Base-by-base conservation (phyloP, 768 basidiomycete genomes). In the Lactifluus subvellereus region DNA sequence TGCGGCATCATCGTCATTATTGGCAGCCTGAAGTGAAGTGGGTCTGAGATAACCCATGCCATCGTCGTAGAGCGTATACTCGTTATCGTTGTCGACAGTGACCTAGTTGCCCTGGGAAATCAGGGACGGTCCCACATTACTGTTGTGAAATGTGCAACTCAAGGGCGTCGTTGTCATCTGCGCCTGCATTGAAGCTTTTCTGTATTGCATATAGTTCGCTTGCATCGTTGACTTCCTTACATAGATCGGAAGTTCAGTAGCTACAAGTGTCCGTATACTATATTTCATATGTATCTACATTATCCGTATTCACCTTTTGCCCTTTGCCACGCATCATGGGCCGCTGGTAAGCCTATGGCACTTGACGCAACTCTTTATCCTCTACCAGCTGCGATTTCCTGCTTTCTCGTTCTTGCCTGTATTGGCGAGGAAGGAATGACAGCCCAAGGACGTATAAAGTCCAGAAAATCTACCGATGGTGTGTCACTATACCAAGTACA, bases 221-320 rank as follows among this genome's bases (percentile, higher is more conserved):
- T 55, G 40, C 48, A 18, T 48, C 58, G 27, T 60, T 33, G 38
- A 51, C 58, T 50, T 55, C 54, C 53, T 13, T 30, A 16, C 18
- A 18, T 64, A 64, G 62, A 60, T 37, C 11, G 48, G 58, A 64
- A 20, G 37, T 16, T 54, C 30, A 27, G 20, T 38, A 48, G 30
- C 56, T 38, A 33, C 51, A 48, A 20, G 48, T 9, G 30, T 40
- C 38, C 40, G 53, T 60, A 59, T 30, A 43, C 47, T 33, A 40
- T 42, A 51, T 37, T 59, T 37, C 16, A 30, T 9, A 22, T 64
- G 53, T 60, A 64, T 50, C 40, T 64, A 63, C 37, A 33, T 54
- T 27, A 27, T 27, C 27, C 27, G 27, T 27, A 27, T 27, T 27
- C 30, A 9, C 33, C 9, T 22, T 56, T 48, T 14, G 5, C 45